Base-by-base conservation (phyloP, 1,139 yeast species). In the Candida mesenterica region DNA sequence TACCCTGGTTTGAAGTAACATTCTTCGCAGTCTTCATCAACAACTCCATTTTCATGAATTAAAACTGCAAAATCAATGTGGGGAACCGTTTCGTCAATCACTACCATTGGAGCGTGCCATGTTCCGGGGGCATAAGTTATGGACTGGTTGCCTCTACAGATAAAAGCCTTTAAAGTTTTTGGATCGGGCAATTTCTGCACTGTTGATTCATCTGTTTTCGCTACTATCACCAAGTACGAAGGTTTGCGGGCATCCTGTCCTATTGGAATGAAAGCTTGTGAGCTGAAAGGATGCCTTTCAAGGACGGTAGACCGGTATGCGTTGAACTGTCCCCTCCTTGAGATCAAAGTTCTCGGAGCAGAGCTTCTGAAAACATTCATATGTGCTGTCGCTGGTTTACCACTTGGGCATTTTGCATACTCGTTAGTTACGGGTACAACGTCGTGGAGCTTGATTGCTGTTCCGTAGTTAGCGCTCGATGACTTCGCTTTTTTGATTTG, bases 101-200 rank as follows among this genome's bases (percentile, higher is more conserved):
- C 92, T 27, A 90, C 83, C 97, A 90, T 90, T 1, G 97, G 97
- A 0, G 97, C 95, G 56, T 90, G 97, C 75, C 73, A 68, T 3
- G 61, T 59, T 0, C 72, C 95, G 1, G 77, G 77, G 0, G 88
- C 95, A 55, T 90, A 90, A 0, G 96, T 90, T 3, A 90, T 85
- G 0, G 95, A 86, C 54, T 88, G 96, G 56, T 85, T 82, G 0
- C 96, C 96, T 37, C 63, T 73, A 44, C 92, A 87, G 4, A 79
- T 47, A 49, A 88, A 90, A 0, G 95, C 96, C 45, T 65, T 69
- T 10, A 82, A 51, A 0, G 75, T 64, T 1, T 61, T 48, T 6
- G 79, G 73, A 43, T 83, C 85, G 0, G 97, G 96, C 28, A 78
- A 61, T 12, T 55, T 61, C 3, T 57, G 48, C 0, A 54, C 49